Percentiles rank a stretch among this genome's conserved stretches.
These are phyloP conservation scores for Phanerodontia chrysosporium DNA, from an alignment of 768 basidiomycete species.

Conservation along the genomic window DNA sequence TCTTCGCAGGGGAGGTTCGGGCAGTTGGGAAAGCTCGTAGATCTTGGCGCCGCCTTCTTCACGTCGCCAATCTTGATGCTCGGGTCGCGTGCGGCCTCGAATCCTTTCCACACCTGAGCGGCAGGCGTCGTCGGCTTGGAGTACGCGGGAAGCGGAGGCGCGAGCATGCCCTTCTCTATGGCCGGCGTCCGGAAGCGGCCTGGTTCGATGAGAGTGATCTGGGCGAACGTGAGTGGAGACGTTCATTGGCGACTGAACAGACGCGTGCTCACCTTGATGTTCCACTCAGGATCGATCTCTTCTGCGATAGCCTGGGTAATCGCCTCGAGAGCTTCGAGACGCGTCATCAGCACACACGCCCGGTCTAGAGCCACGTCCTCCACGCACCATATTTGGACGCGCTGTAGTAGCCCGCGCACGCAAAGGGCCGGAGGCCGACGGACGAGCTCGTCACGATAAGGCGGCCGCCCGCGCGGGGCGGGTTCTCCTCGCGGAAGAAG, in stretches of 20 bases:
- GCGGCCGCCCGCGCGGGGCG: constrained; percentile 27
- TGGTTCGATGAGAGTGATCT: constrained; percentile 21
- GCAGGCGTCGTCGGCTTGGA: not conserved
- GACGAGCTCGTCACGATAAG: constrained; percentile 6
- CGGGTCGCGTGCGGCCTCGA: not conserved
- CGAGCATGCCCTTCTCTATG: not conserved
- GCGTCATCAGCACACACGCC: too few species aligned
- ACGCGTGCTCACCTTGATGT: constrained; percentile 35
- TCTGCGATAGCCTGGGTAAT: constrained; percentile 30
- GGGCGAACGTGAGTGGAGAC: not conserved
- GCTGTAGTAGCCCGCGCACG: constrained; percentile 6
- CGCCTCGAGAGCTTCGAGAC: constrained; percentile 30
- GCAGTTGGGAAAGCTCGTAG: constrained; percentile 13
- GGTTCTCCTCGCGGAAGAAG: constrained; percentile 36
- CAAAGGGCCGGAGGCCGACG: constrained; percentile 1
- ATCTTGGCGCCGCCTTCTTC: constrained; percentile 16
- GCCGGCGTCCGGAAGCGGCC: constrained; percentile 15
- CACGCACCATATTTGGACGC: constrained; percentile 16
- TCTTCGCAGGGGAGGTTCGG: constrained; percentile 17
- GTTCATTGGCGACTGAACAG: not conserved
- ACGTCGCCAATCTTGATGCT: constrained; percentile 12
- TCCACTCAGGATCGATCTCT: constrained; percentile 44
- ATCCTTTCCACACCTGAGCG: not conserved
- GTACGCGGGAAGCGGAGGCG: constrained; percentile 5
- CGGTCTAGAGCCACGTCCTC: too few species aligned